These are phyloP conservation scores for Diaporthe citriasiana DNA, from an alignment of 2,329 filamentous ascomycete genomes.

Conservation along the genomic window DNA sequence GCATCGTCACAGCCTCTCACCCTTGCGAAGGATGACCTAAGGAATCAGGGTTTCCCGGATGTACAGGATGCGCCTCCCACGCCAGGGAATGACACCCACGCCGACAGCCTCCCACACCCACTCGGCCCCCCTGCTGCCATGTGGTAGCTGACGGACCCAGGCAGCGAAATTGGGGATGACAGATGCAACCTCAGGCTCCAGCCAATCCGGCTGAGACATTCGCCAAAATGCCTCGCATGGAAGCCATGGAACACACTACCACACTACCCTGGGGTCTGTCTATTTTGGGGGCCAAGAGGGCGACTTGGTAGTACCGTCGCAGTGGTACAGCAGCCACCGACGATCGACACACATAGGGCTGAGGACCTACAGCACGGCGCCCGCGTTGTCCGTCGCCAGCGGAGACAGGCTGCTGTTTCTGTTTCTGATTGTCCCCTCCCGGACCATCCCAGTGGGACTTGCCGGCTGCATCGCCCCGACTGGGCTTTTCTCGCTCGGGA, in stretches of 20 bases:
- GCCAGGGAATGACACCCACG: conserved; percentile 21
- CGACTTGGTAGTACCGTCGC: conserved; percentile 18
- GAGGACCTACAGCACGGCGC: conserved; percentile 26
- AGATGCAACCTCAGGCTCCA: conserved; percentile 25
- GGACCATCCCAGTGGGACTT: conserved; percentile 25
- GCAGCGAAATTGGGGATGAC: conserved; percentile 28
- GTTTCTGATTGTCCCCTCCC: background rate
- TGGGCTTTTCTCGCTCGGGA: conserved; percentile 12
- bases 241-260: conserved; percentile 18
- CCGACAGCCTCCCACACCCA: conserved; percentile 17
- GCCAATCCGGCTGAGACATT: conserved; percentile 34
- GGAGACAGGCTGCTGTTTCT: background rate
- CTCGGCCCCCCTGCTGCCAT: conserved; percentile 34
- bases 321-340: conserved; percentile 29
- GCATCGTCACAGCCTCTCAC: conserved; percentile 40
- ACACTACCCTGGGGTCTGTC: background rate
- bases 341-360: conserved; percentile 40
- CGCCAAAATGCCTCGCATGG: conserved; percentile 22
- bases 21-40: conserved; percentile 42
- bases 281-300: conserved; percentile 40
- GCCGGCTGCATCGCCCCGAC: conserved; percentile 19
- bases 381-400: background rate
- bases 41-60: conserved; percentile 35
- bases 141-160: conserved; percentile 36
- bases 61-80: conserved; percentile 40